Evolutionary conservation across 2,329 filamentous ascomycete genomes (phyloP).

Genomic region (Colletotrichum simmondsii): DNA sequence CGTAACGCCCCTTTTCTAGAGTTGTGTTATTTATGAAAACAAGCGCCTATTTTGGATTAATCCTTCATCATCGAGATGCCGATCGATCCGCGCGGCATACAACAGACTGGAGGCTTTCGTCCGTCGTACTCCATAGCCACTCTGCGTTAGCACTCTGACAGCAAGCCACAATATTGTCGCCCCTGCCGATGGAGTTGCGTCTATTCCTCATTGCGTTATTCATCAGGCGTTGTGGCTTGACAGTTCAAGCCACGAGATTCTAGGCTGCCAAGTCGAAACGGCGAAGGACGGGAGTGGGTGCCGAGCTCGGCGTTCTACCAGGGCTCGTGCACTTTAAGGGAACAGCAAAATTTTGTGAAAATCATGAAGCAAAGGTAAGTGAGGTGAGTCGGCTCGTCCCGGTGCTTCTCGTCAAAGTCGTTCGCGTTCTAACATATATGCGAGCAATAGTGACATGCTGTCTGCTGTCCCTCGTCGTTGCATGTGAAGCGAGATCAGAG

Average conservation of each 20-base stretch:
- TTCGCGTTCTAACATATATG: too few relatives aligned
- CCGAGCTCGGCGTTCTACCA: not conserved
- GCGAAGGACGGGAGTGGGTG: not conserved
- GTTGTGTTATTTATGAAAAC: not conserved
- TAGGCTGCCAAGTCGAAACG: not conserved
- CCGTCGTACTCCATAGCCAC: not conserved
- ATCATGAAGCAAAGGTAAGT: not conserved
- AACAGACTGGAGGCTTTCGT: not conserved
- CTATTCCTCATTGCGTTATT: not conserved
- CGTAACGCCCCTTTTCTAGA: not conserved
- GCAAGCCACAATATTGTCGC: not conserved
- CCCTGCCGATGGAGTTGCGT: not conserved
- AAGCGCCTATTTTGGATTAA: not conserved
- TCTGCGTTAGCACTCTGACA: not conserved
- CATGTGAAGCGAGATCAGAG: too few relatives aligned
- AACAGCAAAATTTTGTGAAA: not conserved
- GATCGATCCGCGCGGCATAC: not conserved
- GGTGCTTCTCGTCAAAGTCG: too few relatives aligned
- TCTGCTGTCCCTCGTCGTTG: too few relatives aligned
- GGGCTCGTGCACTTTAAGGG: not conserved
- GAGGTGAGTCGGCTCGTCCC: not conserved
- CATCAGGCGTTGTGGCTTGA: not conserved
- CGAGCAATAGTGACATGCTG: too few relatives aligned
- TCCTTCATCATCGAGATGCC: not conserved
- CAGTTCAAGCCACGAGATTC: not conserved